Evolutionary conservation across 164 flowering plant species (phyloP).

Genomic region (Protea cynaroides): DNA sequence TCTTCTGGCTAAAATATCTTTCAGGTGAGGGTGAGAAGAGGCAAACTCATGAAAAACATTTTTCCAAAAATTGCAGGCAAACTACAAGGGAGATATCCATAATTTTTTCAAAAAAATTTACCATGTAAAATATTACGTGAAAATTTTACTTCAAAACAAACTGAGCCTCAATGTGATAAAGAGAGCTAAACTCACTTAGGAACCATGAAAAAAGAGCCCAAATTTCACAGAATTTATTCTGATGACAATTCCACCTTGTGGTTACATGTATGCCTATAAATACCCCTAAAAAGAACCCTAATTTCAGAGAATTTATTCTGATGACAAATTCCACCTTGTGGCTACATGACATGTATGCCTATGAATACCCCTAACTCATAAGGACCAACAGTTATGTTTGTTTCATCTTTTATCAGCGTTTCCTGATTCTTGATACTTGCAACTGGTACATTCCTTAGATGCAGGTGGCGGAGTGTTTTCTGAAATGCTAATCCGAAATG

Average conservation of each 20-base stretch:
- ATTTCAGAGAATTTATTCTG: neutral
- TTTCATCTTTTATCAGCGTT: constrained; percentile 25
- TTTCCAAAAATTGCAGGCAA: too few relatives aligned
- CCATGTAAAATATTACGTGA: too few relatives aligned
- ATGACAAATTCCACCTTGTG: neutral
- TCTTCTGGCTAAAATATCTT: too few relatives aligned
- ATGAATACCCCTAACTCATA: neutral
- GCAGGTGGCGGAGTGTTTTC: constrained; percentile 34
- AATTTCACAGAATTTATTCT: neutral
- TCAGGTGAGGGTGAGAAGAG: too few relatives aligned
- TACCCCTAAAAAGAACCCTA: neutral
- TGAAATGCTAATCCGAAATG: constrained; percentile 48
- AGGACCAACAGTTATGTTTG: neutral
- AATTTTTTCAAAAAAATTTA: too few relatives aligned
- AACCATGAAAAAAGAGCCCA: too few relatives aligned
- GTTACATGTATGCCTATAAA: neutral
- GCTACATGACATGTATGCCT: neutral
- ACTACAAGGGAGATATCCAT: too few relatives aligned
- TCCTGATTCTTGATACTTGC: constrained; percentile 25
- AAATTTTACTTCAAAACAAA: too few relatives aligned
- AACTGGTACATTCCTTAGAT: constrained; percentile 29
- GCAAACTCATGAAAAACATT: too few relatives aligned
- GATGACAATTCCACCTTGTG: neutral
- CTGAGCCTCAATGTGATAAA: too few relatives aligned
- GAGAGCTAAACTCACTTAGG: too few relatives aligned